These are phyloP conservation scores for Clonostachys solani DNA, from an alignment of 2,329 filamentous ascomycete species.

Conservation along the genomic window DNA sequence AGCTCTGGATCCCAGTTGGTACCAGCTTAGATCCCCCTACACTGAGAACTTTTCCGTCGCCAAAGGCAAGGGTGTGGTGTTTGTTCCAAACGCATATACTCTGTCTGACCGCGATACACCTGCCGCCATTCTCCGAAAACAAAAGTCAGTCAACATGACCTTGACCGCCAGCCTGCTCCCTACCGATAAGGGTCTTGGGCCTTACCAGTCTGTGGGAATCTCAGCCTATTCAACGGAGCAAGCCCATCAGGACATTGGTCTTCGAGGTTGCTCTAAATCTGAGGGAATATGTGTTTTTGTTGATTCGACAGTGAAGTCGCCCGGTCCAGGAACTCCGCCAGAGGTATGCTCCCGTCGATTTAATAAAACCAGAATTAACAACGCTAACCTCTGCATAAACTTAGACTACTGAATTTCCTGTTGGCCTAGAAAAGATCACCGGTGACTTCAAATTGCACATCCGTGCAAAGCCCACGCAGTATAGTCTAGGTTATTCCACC, in stretches of 20 bases:
- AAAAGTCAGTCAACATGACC: conserved; percentile 21
- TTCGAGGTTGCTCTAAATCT: conserved; percentile 14
- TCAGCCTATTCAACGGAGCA: conserved; percentile 16
- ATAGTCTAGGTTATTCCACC: conserved; percentile 13
- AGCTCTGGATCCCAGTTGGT: not conserved
- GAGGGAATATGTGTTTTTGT: conserved; percentile 10
- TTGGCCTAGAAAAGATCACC: conserved; percentile 1
- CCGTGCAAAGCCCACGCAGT: conserved; percentile 9
- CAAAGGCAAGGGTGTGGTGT: conserved; percentile 9
- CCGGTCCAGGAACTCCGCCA: not conserved
- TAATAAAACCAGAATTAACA: not conserved
- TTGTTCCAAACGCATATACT: conserved; percentile 19
- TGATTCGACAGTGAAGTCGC: not conserved
- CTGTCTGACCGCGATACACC: conserved; percentile 19
- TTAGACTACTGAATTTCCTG: not conserved
- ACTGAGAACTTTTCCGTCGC: not conserved
- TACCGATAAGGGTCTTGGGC: conserved; percentile 8
- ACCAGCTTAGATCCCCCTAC: conserved; percentile 6
- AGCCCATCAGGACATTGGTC: conserved; percentile 16
- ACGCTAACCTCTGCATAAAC: not conserved
- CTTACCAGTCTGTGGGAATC: conserved; percentile 14
- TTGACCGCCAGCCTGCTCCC: conserved; percentile 13
- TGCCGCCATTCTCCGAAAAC: conserved; percentile 17
- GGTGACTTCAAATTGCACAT: conserved; percentile 10
- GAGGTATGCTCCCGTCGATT: not conserved